Evolutionary conservation across 208 protist genomes (phyloP).

Genomic region (Acanthamoeba healyi): DNA sequence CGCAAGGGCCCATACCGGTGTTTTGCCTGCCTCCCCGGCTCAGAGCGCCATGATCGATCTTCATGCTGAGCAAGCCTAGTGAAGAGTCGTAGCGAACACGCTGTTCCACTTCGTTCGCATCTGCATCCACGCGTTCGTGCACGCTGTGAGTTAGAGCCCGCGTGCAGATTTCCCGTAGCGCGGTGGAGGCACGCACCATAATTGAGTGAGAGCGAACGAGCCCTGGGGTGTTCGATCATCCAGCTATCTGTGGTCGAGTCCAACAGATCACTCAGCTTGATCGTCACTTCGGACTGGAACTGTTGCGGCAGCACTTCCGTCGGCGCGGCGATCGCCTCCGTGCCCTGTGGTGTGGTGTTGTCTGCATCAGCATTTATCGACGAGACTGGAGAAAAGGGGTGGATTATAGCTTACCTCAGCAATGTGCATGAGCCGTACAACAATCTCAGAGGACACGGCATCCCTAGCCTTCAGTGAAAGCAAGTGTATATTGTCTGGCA

Average conservation of each 20-base stretch:
- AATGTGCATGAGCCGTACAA: constrained; percentile 20
- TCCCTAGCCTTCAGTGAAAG: constrained; percentile 47
- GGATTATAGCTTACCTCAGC: not conserved
- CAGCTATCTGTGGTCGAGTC: not conserved
- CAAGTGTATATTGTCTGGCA: constrained; percentile 60
- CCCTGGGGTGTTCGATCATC: not conserved
- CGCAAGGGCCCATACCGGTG: not conserved
- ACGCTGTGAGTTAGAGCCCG: not conserved
- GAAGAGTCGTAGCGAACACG: constrained; percentile 9
- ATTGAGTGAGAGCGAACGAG: constrained; percentile 2
- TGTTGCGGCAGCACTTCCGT: not conserved
- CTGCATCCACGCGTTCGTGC: not conserved
- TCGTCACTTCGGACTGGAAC: not conserved
- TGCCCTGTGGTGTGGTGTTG: not conserved
- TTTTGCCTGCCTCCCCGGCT: not conserved
- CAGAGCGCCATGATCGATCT: not conserved
- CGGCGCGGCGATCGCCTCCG: not conserved
- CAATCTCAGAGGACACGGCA: constrained; percentile 15
- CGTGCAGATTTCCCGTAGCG: no score
- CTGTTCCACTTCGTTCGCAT: not conserved
- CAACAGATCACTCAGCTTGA: not conserved
- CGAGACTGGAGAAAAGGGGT: not conserved
- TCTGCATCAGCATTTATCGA: not conserved
- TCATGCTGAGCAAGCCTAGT: constrained; percentile 13
- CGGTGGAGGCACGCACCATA: not conserved